A percentile compares a stretch with the other conserved stretches of the same genome.
These are phyloP conservation scores for Amanita pallidorosea DNA, from an alignment of 768 basidiomycete species.

Conservation along the genomic window DNA sequence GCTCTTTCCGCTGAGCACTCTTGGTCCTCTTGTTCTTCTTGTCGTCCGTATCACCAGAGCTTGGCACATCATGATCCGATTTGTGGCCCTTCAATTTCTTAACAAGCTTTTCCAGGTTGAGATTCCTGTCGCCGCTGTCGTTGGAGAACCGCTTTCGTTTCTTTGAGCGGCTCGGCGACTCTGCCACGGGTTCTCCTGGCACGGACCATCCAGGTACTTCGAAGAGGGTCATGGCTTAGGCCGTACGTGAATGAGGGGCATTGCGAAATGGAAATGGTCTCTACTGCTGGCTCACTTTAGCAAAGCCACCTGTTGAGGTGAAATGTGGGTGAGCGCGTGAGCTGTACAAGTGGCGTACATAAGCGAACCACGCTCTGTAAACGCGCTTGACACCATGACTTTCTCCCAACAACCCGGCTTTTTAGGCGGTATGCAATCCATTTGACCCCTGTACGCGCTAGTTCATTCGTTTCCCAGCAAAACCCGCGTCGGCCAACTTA, in stretches of 20 bases:
- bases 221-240: conserved; percentile 26
- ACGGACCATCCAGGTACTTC: conserved; percentile 65
- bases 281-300: conserved; percentile 16
- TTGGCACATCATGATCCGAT: conserved; percentile 12
- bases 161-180: conserved; percentile 26
- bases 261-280: conserved; percentile 1
- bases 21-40: conserved; percentile 15
- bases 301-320: conserved; percentile 9
- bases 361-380: neutral
- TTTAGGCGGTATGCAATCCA: conserved; percentile 14
- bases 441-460: neutral
- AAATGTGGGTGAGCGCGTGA: no score
- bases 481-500: neutral
- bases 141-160: conserved; percentile 41
- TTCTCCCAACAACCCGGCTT: neutral
- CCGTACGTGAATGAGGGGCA: neutral
- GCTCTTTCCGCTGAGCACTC: conserved; percentile 7
- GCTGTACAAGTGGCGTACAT: no score
- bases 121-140: conserved; percentile 26
- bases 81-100: conserved; percentile 26
- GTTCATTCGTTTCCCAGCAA: neutral
- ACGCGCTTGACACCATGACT: neutral
- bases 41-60: conserved; percentile 7
- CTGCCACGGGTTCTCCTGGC: conserved; percentile 27
- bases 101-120: conserved; percentile 55